phyloP scores from a whole-genome alignment of 164 flowering plant genomes.

The Paratinospora sagittata region DNA sequence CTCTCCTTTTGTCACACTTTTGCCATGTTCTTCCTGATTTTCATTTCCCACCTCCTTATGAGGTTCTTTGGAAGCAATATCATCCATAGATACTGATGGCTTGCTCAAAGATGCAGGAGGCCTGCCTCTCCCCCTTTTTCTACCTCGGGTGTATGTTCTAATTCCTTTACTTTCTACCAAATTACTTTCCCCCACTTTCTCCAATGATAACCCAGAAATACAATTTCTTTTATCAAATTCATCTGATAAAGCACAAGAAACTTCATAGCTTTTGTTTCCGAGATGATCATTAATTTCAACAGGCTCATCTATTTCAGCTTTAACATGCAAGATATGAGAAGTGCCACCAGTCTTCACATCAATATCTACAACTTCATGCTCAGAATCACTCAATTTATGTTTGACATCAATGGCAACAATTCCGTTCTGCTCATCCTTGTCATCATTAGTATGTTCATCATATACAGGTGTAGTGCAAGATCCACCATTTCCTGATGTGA shows the following conservation, averaged over 20 bases:
- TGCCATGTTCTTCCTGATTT: not conserved
- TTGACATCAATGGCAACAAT: not conserved
- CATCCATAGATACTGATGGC: not conserved
- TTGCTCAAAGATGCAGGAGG: not conserved
- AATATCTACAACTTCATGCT: not conserved
- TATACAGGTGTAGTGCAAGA: not conserved
- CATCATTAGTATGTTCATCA: not conserved
- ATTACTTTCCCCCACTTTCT: not conserved
- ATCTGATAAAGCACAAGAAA: not conserved
- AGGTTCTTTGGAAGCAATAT: not conserved
- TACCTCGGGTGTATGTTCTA: not conserved
- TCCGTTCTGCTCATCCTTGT: not conserved
- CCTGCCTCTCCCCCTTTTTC: slow-evolving; percentile 26
- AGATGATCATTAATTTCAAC: not conserved
- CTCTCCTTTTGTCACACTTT: not conserved
- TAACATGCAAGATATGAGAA: not conserved
- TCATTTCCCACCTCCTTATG: not conserved
- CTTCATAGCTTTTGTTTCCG: not conserved
- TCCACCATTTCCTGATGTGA: not conserved
- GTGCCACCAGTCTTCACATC: not conserved
- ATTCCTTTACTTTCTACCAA: not conserved
- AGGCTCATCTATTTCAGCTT: slow-evolving; percentile 5
- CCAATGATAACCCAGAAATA: not conserved
- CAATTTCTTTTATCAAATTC: not conserved
- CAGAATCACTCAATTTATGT: not conserved